These are phyloP conservation scores for Colletotrichum higginsianum DNA, from an alignment of 2,329 filamentous ascomycete species.

Conservation along the genomic window DNA sequence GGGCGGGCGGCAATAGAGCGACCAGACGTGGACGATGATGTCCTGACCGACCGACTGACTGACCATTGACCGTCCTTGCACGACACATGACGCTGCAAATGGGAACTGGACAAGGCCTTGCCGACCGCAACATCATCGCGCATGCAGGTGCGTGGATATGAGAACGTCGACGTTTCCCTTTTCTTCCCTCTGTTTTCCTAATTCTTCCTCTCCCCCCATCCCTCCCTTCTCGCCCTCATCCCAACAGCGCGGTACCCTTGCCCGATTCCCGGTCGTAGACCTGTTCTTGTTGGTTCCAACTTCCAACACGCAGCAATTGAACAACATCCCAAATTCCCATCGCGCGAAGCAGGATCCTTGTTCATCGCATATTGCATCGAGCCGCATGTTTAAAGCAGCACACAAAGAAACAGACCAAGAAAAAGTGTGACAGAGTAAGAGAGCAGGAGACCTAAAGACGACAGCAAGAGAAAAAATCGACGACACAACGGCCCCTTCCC, in stretches of 20 bases:
- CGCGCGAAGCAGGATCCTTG: constrained; percentile 18
- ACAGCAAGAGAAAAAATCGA: neutral
- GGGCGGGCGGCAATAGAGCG: constrained; percentile 34
- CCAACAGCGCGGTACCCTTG: constrained; percentile 34
- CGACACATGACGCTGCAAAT: constrained; percentile 15
- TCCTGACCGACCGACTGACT: neutral
- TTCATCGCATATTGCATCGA: constrained; percentile 8
- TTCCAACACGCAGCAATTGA: constrained; percentile 7
- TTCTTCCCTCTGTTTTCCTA: constrained; percentile 25
- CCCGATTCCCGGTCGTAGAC: constrained; percentile 9
- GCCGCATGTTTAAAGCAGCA: constrained; percentile 22
- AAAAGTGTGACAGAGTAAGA: neutral
- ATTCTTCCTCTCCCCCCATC: constrained; percentile 3
- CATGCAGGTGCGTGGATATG: constrained; percentile 29
- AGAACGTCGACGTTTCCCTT: constrained; percentile 26
- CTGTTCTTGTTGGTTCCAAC: constrained; percentile 17
- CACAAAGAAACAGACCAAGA: neutral
- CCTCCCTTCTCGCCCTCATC: constrained; percentile 1
- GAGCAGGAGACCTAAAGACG: neutral
- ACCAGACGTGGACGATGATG: neutral
- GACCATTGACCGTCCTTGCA: neutral
- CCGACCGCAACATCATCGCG: constrained; percentile 22
- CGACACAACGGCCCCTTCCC: constrained; percentile 44
- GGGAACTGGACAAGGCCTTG: neutral
- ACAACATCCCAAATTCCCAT: neutral